phyloP scores from a whole-genome alignment of 352 stramenopile species.

The Pythium rishiriense region DNA sequence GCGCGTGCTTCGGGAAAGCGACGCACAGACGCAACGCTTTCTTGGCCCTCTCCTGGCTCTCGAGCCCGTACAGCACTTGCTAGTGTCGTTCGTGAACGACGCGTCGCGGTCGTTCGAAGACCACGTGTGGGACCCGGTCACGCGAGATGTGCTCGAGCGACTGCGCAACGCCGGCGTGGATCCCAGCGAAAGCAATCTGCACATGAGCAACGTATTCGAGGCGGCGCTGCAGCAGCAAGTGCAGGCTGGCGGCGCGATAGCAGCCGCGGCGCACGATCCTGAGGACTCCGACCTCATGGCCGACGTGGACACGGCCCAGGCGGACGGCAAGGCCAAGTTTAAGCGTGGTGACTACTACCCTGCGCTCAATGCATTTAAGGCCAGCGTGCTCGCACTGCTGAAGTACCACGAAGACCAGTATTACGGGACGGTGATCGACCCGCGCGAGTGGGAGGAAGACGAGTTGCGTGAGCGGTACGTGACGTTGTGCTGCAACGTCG shows the following conservation, averaged over 20 bases:
- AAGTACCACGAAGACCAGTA: conserved; percentile 50
- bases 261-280: conserved; percentile 4
- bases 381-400: conserved; percentile 37
- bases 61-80: conserved; percentile 62
- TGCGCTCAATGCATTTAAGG: conserved; percentile 70
- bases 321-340: conserved; percentile 72
- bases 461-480: conserved; percentile 42
- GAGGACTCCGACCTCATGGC: conserved; percentile 30
- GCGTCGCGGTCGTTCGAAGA: conserved; percentile 60
- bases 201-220: conserved; percentile 45
- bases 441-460: conserved; percentile 46
- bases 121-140: conserved; percentile 72
- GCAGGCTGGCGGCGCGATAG: background rate
- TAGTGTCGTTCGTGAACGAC: conserved; percentile 71
- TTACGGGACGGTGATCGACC: conserved; percentile 39
- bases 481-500: conserved; percentile 74
- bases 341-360: conserved; percentile 57
- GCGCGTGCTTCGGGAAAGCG: conserved; percentile 36
- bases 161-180: conserved; percentile 35
- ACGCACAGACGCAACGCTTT: conserved; percentile 57
- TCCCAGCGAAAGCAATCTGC: conserved; percentile 5
- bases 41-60: conserved; percentile 60
- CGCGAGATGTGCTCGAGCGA: conserved; percentile 51
- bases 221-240: conserved; percentile 30
- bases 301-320: conserved; percentile 46